Evolutionary conservation across 2,329 filamentous ascomycete genomes (phyloP).

Genomic region (Metarhizium robertsii): DNA sequence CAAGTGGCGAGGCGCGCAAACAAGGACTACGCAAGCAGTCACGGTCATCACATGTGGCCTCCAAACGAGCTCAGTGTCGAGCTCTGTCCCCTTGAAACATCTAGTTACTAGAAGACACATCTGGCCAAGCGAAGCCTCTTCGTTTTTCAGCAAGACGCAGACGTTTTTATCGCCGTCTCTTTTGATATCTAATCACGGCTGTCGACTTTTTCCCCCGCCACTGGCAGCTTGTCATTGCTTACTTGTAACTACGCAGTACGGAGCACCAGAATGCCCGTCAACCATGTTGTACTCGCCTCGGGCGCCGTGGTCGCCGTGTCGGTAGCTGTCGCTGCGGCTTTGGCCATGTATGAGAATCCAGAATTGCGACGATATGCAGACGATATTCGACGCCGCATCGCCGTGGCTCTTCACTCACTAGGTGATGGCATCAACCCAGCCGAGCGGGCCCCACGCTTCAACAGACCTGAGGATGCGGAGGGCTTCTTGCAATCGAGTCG

Average conservation of each 20-base stretch:
- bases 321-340: constrained; percentile 46
- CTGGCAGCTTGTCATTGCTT: background rate
- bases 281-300: constrained; percentile 44
- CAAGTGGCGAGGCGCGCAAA: constrained; percentile 8
- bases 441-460: constrained; percentile 46
- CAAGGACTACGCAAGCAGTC: constrained; percentile 10
- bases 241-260: background rate
- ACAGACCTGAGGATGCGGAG: constrained; percentile 56
- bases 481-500: constrained; percentile 49
- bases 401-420: constrained; percentile 48
- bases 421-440: constrained; percentile 46
- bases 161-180: background rate
- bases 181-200: background rate
- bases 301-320: constrained; percentile 49
- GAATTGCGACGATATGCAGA: constrained; percentile 53
- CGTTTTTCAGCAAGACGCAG: background rate
- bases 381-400: constrained; percentile 52
- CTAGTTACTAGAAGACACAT: background rate
- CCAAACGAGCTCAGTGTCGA: background rate
- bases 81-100: background rate
- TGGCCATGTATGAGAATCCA: constrained; percentile 55
- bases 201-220: background rate
- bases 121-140: background rate
- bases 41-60: background rate
- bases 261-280: constrained; percentile 38